Evolutionary conservation across 2,329 filamentous ascomycete species (phyloP), one percentile per base, ranked within the genome.

Genomic region (Raffaelea arxii): DNA sequence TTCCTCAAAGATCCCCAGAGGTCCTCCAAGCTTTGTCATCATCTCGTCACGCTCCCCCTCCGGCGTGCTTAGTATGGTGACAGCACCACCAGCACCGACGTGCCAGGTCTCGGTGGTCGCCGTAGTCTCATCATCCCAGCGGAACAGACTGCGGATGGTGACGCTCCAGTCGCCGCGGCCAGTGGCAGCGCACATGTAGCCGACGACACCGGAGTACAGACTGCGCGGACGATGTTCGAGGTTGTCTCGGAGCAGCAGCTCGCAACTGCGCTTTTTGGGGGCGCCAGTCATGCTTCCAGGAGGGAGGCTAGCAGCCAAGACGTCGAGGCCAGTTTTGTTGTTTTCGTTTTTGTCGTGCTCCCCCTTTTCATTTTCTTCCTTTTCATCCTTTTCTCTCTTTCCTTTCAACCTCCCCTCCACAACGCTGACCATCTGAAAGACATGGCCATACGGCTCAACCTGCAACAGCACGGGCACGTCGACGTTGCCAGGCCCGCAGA

Each of bases 261-360:
- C 83, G 62, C 91, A 96, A 53, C 85, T 91, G 41, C 91, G 77
- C 65, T 91, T 90, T 70, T 97, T 97, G 0, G 91, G 92, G 1
- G 91, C 91, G 6, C 92, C 92, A 2, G 91, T 97, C 92, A 97
- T 97, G 57, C 85, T 91, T 0, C 92, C 91, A 0, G 92, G 89
- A 0, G 92, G 91, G 1, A 97, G 72, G 41, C 82, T 85, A 6
- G 80, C 75, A 0, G 84, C 78, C 0, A 97, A 75, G 4, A 91
- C 83, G 49, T 91, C 83, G 30, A 92, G 69, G 2, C 85, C 86
- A 0, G 79, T 78, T 49, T 75, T 69, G 23, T 22, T 21, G 9
- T 22, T 21, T 21, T 21, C 21, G 18, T 39, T 11, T 6, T 6
- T 6, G 6, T 11, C 35, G 12, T 18, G 5, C 19, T 10, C 14